Evolutionary conservation across 768 basidiomycete species (phyloP).

Genomic region (Suillus placidus): DNA sequence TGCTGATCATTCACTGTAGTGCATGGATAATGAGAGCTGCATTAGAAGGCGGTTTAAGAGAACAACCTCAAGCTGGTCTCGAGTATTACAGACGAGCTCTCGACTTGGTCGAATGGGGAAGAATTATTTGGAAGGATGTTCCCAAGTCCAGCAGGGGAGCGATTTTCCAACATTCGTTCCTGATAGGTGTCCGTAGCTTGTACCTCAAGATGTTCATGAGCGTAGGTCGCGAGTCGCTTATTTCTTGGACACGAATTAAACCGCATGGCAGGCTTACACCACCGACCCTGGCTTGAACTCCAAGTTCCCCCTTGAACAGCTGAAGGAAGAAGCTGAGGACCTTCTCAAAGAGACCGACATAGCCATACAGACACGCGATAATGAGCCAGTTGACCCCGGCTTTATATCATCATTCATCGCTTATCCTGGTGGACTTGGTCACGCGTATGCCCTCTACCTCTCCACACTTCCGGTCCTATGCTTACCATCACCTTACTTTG

Average conservation of each 20-base stretch:
- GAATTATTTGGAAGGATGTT: slow-evolving; percentile 19
- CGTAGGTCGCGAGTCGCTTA: not conserved
- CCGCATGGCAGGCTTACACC: not conserved
- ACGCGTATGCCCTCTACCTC: slow-evolving; percentile 15
- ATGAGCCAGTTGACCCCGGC: slow-evolving; percentile 11
- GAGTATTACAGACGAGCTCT: slow-evolving; percentile 17
- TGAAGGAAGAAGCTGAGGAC: slow-evolving; percentile 24
- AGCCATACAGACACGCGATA: not conserved
- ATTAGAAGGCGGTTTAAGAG: slow-evolving; percentile 10
- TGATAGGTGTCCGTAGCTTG: slow-evolving; percentile 20
- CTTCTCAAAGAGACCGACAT: slow-evolving; percentile 15
- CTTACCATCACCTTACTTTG: not conserved
- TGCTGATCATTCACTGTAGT: slow-evolving; percentile 12
- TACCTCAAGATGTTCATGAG: slow-evolving; percentile 14
- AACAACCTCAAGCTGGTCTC: slow-evolving; percentile 7
- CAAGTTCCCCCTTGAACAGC: slow-evolving; percentile 15
- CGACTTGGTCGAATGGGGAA: slow-evolving; percentile 22
- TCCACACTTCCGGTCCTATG: not conserved
- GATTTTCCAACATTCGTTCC: slow-evolving; percentile 24
- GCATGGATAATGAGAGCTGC: slow-evolving; percentile 24
- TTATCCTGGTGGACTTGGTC: slow-evolving; percentile 18
- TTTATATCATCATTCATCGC: slow-evolving; percentile 22
- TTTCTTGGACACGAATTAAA: not conserved
- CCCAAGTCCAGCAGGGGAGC: slow-evolving; percentile 17
- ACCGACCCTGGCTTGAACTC: slow-evolving; percentile 9